phyloP scores from a whole-genome alignment of 306 rosid genomes.

The Fragaria iinumae region DNA sequence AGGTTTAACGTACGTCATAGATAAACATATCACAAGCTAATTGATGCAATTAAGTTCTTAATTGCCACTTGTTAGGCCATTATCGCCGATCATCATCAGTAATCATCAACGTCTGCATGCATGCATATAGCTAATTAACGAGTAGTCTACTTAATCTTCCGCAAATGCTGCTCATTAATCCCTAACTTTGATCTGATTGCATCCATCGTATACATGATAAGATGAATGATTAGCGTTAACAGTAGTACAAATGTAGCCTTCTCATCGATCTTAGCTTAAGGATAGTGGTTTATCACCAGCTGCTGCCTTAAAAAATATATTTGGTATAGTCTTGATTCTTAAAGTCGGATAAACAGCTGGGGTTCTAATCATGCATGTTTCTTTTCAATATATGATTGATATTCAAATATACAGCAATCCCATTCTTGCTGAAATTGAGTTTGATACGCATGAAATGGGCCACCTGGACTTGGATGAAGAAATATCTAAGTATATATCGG shows the following conservation, averaged over 20 bases:
- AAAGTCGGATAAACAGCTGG: background rate
- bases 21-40: background rate
- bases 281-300: slow-evolving; percentile 11
- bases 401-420: background rate
- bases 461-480: slow-evolving; percentile 5
- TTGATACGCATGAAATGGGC: slow-evolving; percentile 1
- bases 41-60: background rate
- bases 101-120: slow-evolving; percentile 2
- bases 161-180: background rate
- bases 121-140: background rate
- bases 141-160: background rate
- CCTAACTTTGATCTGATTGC: background rate
- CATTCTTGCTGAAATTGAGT: slow-evolving; percentile 3
- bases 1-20: background rate
- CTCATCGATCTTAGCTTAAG: background rate
- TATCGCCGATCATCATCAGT: background rate
- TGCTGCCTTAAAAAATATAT: background rate
- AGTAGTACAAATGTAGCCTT: background rate
- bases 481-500: background rate
- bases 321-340: background rate
- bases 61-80: background rate
- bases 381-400: background rate
- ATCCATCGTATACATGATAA: background rate
- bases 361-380: background rate
- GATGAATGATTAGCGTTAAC: background rate